phyloP scores from a whole-genome alignment of 441 rosid genomes.

The Adansonia rubrostipa region DNA sequence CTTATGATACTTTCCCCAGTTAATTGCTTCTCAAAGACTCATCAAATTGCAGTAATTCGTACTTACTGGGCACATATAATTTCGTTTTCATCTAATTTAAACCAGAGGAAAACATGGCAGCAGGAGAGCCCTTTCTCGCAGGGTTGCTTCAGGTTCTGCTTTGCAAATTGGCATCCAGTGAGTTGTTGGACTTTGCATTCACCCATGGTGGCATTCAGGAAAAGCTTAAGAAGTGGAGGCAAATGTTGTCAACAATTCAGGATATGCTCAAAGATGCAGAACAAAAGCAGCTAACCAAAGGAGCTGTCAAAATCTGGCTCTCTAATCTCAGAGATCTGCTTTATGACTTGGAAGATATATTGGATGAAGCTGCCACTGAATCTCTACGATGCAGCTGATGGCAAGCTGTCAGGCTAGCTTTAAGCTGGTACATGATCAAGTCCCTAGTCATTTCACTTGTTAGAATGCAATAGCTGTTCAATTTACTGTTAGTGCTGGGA shows the following conservation, averaged over 20 bases:
- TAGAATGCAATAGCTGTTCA: slow-evolving; percentile 4
- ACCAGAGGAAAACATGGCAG: background rate
- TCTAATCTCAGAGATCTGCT: background rate
- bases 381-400: background rate
- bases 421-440: background rate
- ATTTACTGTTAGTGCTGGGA: background rate
- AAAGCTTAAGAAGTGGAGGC: background rate
- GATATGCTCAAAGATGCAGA: background rate
- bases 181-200: background rate
- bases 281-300: background rate
- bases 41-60: background rate
- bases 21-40: background rate
- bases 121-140: background rate
- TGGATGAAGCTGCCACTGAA: slow-evolving; percentile 1
- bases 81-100: background rate
- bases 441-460: background rate
- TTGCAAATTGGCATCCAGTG: background rate
- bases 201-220: background rate
- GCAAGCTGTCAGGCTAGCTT: background rate
- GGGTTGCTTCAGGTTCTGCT: background rate
- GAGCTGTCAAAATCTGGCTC: background rate
- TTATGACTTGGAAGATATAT: background rate
- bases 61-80: too few species aligned
- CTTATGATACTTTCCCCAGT: background rate
- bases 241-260: background rate